phyloP scores from a whole-genome alignment of 108 stramenopile species.

The Nitzschia sp. region DNA sequence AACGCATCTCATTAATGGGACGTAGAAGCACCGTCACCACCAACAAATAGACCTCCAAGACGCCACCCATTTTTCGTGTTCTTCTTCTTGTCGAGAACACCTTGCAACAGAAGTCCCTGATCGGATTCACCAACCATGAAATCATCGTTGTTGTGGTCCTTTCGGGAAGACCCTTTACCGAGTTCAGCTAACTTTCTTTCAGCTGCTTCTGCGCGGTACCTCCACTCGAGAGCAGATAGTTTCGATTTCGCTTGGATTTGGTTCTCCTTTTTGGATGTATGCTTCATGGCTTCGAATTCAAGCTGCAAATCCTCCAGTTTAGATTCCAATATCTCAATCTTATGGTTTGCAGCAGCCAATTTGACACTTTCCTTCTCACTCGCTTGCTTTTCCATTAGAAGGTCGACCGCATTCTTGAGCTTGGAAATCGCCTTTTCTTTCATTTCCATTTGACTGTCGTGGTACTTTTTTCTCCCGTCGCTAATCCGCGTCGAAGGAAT shows the following conservation, averaged over 20 bases:
- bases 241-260: background rate
- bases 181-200: background rate
- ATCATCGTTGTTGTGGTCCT: background rate
- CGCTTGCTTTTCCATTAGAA: background rate
- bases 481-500: too few species aligned
- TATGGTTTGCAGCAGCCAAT: background rate
- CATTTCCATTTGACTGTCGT: background rate
- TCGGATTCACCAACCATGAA: background rate
- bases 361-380: background rate
- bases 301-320: background rate
- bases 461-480: too few species aligned
- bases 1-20: too few species aligned
- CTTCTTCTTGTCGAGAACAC: too few species aligned
- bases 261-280: background rate
- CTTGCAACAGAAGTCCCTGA: background rate
- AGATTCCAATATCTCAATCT: background rate
- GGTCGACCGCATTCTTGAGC: background rate
- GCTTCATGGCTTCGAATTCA: background rate
- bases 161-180: background rate
- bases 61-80: too few species aligned
- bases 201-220: background rate
- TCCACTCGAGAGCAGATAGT: background rate
- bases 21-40: too few species aligned
- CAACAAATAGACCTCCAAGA: too few species aligned
- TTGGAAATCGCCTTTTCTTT: background rate